Conservation (phyloP, 345 rosid species). For the Syzygium jambos region DNA sequence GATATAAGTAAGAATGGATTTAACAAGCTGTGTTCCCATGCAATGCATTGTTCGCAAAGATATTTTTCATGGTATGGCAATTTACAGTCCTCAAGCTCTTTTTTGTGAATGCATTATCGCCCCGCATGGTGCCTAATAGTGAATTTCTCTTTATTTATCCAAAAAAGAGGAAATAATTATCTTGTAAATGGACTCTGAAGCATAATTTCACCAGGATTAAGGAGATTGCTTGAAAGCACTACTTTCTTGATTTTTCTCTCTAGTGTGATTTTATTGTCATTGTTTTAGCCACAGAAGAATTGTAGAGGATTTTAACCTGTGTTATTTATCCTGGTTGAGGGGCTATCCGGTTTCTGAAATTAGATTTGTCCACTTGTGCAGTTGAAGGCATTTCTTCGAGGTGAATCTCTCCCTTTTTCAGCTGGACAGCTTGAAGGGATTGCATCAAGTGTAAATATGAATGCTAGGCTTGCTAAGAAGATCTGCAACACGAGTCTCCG, state of each 20-base stretch:
- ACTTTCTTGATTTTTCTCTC: background rate
- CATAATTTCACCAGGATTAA: background rate
- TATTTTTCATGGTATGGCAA: background rate
- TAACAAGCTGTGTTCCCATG: background rate
- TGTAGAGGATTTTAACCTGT: background rate
- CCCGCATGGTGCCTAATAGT: background rate
- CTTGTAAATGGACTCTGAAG: background rate
- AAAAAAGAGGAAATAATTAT: background rate
- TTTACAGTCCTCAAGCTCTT: background rate
- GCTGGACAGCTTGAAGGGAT: slow-evolving; percentile 89
- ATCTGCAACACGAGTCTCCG: slow-evolving; percentile 61
- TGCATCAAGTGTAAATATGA: slow-evolving; percentile 64
- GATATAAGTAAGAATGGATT: background rate
- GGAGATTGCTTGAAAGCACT: background rate
- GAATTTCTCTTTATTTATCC: background rate
- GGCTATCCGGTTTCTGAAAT: background rate
- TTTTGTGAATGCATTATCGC: background rate
- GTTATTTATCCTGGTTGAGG: background rate
- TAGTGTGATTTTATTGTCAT: background rate
- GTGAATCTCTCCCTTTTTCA: slow-evolving; percentile 72
- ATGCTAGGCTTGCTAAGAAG: slow-evolving; percentile 42
- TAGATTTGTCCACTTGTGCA: slow-evolving; percentile 5
- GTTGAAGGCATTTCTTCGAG: slow-evolving; percentile 84
- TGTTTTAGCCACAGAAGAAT: background rate
- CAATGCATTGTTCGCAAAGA: background rate